Evolutionary conservation across 164 flowering plant genomes (phyloP).

Genomic region (Annona cherimola): DNA sequence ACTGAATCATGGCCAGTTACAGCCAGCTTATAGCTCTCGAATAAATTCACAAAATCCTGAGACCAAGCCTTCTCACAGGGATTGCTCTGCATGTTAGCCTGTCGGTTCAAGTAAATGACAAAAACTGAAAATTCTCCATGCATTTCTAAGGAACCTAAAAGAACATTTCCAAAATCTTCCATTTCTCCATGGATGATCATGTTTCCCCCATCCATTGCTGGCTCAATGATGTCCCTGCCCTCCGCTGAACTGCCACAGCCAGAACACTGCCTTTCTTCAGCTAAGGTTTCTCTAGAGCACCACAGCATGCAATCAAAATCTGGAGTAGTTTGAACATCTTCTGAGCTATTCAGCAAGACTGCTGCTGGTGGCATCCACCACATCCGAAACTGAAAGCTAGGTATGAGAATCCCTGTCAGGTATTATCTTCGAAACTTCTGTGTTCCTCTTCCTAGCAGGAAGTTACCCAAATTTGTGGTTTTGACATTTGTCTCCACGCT

Average conservation of each 20-base stretch:
- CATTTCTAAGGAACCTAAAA: no score
- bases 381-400: neutral
- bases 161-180: neutral
- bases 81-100: neutral
- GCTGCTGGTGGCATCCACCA: neutral
- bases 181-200: neutral
- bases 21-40: no score
- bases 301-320: neutral
- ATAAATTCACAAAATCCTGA: no score
- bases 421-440: neutral
- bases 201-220: neutral
- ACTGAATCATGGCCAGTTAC: no score
- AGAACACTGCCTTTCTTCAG: neutral
- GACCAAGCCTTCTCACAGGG: no score
- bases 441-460: constrained; percentile 6
- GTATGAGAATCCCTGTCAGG: neutral
- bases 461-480: neutral
- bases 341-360: neutral
- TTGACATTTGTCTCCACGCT: neutral
- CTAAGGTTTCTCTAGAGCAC: neutral
- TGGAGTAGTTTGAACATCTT: neutral
- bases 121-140: neutral
- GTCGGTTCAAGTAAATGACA: neutral
- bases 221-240: neutral
- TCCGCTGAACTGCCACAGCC: neutral